These are phyloP conservation scores for Apiospora arundinis DNA, from an alignment of 2,329 filamentous ascomycete genomes.

Conservation along the genomic window DNA sequence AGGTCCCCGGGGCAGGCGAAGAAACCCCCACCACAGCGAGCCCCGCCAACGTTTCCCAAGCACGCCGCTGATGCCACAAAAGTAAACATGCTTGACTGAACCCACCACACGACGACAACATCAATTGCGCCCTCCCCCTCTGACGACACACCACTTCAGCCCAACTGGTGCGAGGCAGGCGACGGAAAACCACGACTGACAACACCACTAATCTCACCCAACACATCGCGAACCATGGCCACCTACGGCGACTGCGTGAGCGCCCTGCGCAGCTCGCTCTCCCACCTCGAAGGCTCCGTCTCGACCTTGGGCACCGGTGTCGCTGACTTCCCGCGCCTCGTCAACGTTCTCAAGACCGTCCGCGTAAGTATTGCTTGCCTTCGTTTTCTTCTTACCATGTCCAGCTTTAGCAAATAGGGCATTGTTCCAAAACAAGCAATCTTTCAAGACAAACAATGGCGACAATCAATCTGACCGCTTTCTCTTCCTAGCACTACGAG, in stretches of 20 bases:
- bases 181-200: background rate
- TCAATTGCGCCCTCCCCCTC: background rate
- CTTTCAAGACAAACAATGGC: background rate
- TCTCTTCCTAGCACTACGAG: slow-evolving; percentile 78
- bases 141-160: background rate
- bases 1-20: background rate
- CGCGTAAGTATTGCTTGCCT: slow-evolving; percentile 49
- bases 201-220: no score
- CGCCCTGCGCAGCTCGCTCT: slow-evolving; percentile 65
- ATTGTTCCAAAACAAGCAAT: no score
- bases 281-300: slow-evolving; percentile 66
- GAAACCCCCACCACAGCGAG: background rate
- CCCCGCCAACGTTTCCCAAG: slow-evolving; percentile 9
- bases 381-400: background rate
- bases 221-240: slow-evolving; percentile 23
- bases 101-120: background rate
- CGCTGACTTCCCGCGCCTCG: slow-evolving; percentile 62
- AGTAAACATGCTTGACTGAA: background rate
- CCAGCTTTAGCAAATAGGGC: background rate
- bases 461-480: background rate
- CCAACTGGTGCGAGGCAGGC: background rate
- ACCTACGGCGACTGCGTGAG: slow-evolving; percentile 64
- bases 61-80: background rate
- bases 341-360: slow-evolving; percentile 62
- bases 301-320: slow-evolving; percentile 62